phyloP scores from a whole-genome alignment of 2,329 filamentous ascomycete genomes.

The Neocatenulostroma microsporum region DNA sequence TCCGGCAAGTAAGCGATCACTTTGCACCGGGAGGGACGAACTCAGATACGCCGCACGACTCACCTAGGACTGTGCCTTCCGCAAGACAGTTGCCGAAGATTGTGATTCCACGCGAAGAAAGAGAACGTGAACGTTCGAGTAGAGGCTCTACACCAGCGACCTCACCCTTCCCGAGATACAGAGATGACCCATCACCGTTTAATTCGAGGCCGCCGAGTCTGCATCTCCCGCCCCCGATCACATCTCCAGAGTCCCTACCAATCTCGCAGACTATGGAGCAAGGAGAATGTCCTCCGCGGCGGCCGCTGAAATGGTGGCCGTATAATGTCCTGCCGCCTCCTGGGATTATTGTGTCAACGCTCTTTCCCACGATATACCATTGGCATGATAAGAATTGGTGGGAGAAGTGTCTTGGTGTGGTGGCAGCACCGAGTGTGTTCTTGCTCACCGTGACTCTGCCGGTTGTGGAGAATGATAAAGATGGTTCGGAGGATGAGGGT shows the following conservation, averaged over 20 bases:
- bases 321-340: conserved; percentile 65
- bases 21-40: neutral
- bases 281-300: conserved; percentile 13
- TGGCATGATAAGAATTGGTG: conserved; percentile 79
- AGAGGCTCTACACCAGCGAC: conserved; percentile 34
- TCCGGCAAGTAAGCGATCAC: conserved; percentile 1
- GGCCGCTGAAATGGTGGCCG: conserved; percentile 68
- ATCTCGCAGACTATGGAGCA: conserved; percentile 22
- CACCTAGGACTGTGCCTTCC: conserved; percentile 22
- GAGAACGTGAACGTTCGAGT: too few relatives aligned
- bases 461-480: conserved; percentile 65
- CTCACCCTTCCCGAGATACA: conserved; percentile 62
- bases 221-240: conserved; percentile 40
- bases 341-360: conserved; percentile 58
- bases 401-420: conserved; percentile 71
- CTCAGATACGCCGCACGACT: conserved; percentile 9
- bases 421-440: conserved; percentile 86
- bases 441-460: conserved; percentile 83
- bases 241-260: conserved; percentile 42
- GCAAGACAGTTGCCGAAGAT: conserved; percentile 34
- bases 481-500: conserved; percentile 25
- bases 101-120: conserved; percentile 29
- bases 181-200: conserved; percentile 45
- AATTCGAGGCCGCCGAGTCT: conserved; percentile 49
- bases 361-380: conserved; percentile 79